Conservation (phyloP, 805 yeast genomes). For the Ogataea nonfermentans region DNA sequence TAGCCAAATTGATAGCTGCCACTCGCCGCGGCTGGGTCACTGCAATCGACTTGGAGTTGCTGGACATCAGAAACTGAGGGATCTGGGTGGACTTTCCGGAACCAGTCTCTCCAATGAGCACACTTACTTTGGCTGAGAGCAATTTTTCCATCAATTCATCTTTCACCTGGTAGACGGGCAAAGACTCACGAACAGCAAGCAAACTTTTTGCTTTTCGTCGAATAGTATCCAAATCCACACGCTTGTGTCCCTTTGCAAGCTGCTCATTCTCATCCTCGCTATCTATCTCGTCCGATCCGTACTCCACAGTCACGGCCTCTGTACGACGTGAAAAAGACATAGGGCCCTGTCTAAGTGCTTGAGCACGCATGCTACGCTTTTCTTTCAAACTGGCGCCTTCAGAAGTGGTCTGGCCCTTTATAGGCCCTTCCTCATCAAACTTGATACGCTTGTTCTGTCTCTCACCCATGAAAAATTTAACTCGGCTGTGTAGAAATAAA, state of each 20-base stretch:
- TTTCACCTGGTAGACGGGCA: constrained; percentile 77
- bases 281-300: constrained; percentile 10
- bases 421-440: constrained; percentile 20
- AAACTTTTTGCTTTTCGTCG: constrained; percentile 44
- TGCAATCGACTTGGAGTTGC: constrained; percentile 59
- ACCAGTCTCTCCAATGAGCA: constrained; percentile 95
- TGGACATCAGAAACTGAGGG: constrained; percentile 80
- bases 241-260: constrained; percentile 22
- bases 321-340: too few species aligned
- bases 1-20: constrained; percentile 92
- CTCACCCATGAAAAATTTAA: constrained; percentile 8
- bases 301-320: constrained; percentile 12
- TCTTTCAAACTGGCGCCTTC: too few species aligned
- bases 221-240: constrained; percentile 22
- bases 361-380: too few species aligned
- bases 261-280: constrained; percentile 26
- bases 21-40: constrained; percentile 98
- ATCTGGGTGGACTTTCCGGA: constrained; percentile 92
- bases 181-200: constrained; percentile 48
- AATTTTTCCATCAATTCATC: constrained; percentile 59
- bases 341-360: too few species aligned
- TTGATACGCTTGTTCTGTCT: constrained; percentile 29
- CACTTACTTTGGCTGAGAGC: constrained; percentile 58
- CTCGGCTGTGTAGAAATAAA: constrained; percentile 7
- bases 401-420: too few species aligned